phyloP scores from a whole-genome alignment of 1,139 yeast species.

The Candida gigantensis region DNA sequence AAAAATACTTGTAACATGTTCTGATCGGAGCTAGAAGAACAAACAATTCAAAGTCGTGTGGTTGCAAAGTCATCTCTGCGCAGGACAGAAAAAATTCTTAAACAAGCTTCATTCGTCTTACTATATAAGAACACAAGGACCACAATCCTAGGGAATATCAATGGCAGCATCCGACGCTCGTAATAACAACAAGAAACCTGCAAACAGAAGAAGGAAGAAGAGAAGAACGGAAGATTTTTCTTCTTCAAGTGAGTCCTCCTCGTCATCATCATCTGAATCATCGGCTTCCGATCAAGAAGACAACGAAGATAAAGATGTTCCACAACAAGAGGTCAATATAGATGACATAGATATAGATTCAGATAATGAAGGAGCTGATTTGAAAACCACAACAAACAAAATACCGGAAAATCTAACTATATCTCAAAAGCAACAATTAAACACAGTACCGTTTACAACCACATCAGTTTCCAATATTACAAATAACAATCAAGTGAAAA shows the following conservation, averaged over 20 bases:
- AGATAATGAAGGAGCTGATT: slow-evolving; percentile 34
- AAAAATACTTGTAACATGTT: no score
- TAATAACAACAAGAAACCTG: slow-evolving; percentile 11
- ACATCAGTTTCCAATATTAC: slow-evolving; percentile 21
- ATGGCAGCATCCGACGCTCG: slow-evolving; percentile 6
- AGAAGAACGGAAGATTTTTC: slow-evolving; percentile 72
- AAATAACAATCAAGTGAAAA: slow-evolving; percentile 18
- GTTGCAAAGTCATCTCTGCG: no score
- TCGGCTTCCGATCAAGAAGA: slow-evolving; percentile 16
- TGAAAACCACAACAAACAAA: slow-evolving; percentile 5
- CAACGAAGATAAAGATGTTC: slow-evolving; percentile 1
- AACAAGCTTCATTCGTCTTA: background rate
- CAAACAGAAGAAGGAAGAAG: slow-evolving; percentile 62
- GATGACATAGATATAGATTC: slow-evolving; percentile 39
- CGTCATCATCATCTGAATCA: slow-evolving; percentile 28
- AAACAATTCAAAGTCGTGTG: no score
- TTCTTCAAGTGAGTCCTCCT: slow-evolving; percentile 48
- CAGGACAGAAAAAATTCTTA: no score
- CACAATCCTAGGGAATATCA: no score
- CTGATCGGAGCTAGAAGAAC: no score
- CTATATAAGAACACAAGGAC: no score
- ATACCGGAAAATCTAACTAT: slow-evolving; percentile 21
- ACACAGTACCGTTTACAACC: slow-evolving; percentile 28
- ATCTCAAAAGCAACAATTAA: slow-evolving; percentile 25
- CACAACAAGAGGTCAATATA: slow-evolving; percentile 25